Percentiles rank a stretch among this genome's conserved stretches.
Evolutionary conservation across 2,329 filamentous ascomycete genomes (phyloP).

Genomic region (Venturia carpophila): DNA sequence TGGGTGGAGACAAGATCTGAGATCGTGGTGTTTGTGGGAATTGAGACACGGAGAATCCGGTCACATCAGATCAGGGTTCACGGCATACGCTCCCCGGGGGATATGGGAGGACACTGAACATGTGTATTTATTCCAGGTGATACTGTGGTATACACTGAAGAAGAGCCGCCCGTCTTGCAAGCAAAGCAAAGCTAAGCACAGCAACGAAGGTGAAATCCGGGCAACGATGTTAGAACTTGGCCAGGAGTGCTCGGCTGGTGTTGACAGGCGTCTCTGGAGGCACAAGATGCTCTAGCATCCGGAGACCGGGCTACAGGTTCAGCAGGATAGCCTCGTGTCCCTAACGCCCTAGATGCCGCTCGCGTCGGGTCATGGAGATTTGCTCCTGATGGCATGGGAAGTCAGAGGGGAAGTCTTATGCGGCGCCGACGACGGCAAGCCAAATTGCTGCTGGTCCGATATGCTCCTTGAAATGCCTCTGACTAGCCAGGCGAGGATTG

Average conservation of each 20-base stretch:
- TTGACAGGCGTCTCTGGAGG: not conserved
- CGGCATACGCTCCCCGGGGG: not conserved
- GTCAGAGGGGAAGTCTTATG: not conserved
- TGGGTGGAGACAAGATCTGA: constrained; percentile 9
- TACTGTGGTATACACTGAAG: too few species aligned
- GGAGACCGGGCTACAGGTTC: constrained; percentile 2
- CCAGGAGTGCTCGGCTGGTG: not conserved
- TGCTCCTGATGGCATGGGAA: not conserved
- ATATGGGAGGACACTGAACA: not conserved
- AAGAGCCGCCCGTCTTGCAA: too few species aligned
- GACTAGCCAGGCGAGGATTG: not conserved
- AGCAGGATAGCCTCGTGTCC: not conserved
- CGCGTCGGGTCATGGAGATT: not conserved
- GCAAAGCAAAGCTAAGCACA: too few species aligned
- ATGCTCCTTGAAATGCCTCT: not conserved
- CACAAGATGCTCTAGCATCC: constrained; percentile 4
- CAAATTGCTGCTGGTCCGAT: not conserved
- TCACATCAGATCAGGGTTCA: not conserved
- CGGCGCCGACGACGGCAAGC: not conserved
- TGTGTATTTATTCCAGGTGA: too few species aligned
- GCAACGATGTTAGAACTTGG: not conserved
- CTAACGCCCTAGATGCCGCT: not conserved
- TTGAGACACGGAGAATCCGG: not conserved
- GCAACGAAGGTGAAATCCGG: not conserved
- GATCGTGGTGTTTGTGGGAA: not conserved